A percentile compares a stretch with the other conserved stretches of the same genome.
Evolutionary conservation across 768 basidiomycete species (phyloP).

Genomic region (Stropharia rugosoannulata): DNA sequence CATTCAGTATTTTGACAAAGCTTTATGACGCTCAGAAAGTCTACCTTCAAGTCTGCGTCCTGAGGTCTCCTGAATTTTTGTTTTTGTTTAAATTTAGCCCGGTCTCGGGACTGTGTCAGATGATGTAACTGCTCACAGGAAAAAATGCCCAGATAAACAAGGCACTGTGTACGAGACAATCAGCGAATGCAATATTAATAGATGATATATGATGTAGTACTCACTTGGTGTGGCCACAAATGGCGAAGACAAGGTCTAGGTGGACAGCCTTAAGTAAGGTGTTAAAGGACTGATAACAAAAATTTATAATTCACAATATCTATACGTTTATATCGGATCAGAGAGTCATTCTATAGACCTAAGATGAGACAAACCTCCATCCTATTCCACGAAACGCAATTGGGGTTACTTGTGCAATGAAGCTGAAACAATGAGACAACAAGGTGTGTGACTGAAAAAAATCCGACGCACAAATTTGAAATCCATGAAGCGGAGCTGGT

Average conservation of each 20-base stretch:
- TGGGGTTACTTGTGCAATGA: constrained; percentile 45
- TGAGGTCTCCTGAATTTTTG: constrained; percentile 35
- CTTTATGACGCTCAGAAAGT: neutral
- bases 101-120: no score
- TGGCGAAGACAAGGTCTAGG: constrained; percentile 42
- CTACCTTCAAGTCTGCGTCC: constrained; percentile 42
- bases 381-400: constrained; percentile 37
- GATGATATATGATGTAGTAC: no score
- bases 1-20: neutral
- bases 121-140: constrained; percentile 25
- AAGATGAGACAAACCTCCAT: constrained; percentile 33
- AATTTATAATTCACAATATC: no score
- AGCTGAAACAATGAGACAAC: constrained; percentile 19
- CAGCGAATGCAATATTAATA: no score
- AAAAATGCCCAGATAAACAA: constrained; percentile 44
- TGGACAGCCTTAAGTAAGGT: constrained; percentile 14
- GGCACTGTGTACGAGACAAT: constrained; percentile 19
- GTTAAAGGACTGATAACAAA: no score
- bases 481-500: constrained; percentile 45
- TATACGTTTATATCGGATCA: no score
- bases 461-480: constrained; percentile 36
- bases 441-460: no score
- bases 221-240: constrained; percentile 46
- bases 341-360: constrained; percentile 24
- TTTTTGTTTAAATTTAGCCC: neutral